These are phyloP conservation scores for Voacanga thouarsii DNA, from an alignment of 257 asterid species.

Conservation along the genomic window DNA sequence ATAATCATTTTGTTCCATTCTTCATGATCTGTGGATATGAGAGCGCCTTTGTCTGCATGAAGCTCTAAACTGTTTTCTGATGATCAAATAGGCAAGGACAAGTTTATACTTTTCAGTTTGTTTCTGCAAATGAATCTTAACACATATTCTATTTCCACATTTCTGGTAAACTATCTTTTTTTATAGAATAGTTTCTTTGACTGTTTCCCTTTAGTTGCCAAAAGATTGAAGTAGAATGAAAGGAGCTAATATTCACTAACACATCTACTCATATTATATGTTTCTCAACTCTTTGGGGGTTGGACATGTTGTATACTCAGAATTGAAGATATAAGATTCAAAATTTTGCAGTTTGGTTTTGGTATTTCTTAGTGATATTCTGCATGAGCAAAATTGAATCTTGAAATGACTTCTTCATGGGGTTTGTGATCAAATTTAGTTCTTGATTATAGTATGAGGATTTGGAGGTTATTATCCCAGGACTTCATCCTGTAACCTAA, in stretches of 20 bases:
- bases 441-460: neutral
- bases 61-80: neutral
- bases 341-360: neutral
- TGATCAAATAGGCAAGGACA: neutral
- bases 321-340: neutral
- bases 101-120: neutral
- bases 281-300: neutral
- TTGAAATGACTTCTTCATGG: neutral
- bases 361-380: neutral
- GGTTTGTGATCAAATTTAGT: neutral
- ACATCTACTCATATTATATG: neutral
- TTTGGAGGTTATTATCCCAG: too few relatives aligned
- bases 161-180: too few relatives aligned
- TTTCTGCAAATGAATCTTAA: neutral
- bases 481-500: too few relatives aligned
- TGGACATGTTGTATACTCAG: neutral
- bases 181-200: too few relatives aligned
- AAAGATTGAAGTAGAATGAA: neutral
- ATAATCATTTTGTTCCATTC: neutral
- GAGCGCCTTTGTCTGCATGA: neutral
- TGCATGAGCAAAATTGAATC: neutral
- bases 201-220: too few relatives aligned
- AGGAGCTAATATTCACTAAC: neutral
- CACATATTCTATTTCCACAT: too few relatives aligned
- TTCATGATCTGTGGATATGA: neutral